These are phyloP conservation scores for Neofusicoccum laricinum DNA, from an alignment of 2,329 filamentous ascomycete species.

Conservation along the genomic window DNA sequence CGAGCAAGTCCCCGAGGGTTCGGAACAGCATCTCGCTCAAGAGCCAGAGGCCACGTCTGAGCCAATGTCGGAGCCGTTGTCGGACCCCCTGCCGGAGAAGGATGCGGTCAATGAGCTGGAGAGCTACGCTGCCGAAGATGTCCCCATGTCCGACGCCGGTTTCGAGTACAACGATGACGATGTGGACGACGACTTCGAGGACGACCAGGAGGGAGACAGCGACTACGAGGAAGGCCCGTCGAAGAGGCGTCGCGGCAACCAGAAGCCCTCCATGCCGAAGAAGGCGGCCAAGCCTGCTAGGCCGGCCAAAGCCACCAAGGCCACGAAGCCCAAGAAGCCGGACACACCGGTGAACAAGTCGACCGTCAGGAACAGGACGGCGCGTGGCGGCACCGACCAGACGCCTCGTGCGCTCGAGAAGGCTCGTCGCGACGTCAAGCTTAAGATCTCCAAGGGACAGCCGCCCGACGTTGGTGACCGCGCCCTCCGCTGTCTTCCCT, in stretches of 20 bases:
- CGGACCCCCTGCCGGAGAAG: not conserved
- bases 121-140: not conserved
- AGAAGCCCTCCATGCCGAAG: not conserved
- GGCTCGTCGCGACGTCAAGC: not conserved
- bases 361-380: not conserved
- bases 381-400: not conserved
- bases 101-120: not conserved
- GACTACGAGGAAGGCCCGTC: not conserved
- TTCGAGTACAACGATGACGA: not conserved
- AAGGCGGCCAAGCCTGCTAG: not conserved
- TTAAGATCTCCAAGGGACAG: not conserved
- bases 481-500: not conserved
- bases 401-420: not conserved
- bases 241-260: not conserved
- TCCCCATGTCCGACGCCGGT: not conserved
- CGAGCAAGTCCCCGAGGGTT: not conserved
- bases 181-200: not conserved
- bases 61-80: too few species aligned
- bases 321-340: not conserved
- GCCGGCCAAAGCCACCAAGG: not conserved
- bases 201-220: constrained; percentile 3
- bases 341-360: not conserved
- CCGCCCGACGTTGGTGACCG: not conserved
- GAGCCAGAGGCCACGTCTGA: not conserved
- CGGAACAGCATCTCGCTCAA: not conserved